Evolutionary conservation across 2,329 filamentous ascomycete genomes (phyloP).

Genomic region (Graphilbum sp.): DNA sequence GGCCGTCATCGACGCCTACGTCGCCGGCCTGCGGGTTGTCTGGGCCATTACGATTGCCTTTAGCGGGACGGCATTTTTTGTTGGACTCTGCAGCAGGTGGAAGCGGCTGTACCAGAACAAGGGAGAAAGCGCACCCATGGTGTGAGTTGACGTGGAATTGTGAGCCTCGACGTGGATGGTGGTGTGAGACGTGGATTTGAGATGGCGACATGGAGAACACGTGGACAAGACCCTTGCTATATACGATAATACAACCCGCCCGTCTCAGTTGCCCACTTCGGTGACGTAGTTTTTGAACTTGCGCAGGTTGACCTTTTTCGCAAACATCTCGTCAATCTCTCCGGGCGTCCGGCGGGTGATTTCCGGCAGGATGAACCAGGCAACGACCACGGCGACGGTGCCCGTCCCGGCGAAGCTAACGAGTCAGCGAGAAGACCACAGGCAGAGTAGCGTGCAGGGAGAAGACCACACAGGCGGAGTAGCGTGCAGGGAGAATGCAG

Average conservation of each 20-base stretch:
- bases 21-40: slow-evolving; percentile 20
- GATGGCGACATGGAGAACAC: too few relatives aligned
- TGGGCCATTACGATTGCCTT: slow-evolving; percentile 9
- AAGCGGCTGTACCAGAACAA: too few relatives aligned
- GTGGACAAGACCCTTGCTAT: too few relatives aligned
- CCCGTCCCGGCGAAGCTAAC: slow-evolving; percentile 19
- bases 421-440: not conserved
- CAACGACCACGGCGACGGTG: slow-evolving; percentile 14
- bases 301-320: slow-evolving; percentile 4
- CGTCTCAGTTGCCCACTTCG: too few relatives aligned
- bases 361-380: slow-evolving; percentile 22
- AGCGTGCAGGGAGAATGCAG: too few relatives aligned
- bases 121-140: too few relatives aligned
- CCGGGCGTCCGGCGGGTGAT: slow-evolving; percentile 18
- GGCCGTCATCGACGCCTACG: slow-evolving; percentile 40
- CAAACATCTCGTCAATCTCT: slow-evolving; percentile 20
- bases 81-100: slow-evolving; percentile 10
- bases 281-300: slow-evolving; percentile 6
- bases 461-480: too few relatives aligned
- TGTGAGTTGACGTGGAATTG: not conserved
- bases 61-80: slow-evolving; percentile 11
- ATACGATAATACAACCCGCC: too few relatives aligned
- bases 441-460: not conserved
- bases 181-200: too few relatives aligned
- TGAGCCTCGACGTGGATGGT: too few relatives aligned